Evolutionary conservation across 1,139 yeast genomes (phyloP), one percentile per base, ranked within the genome.

Genomic region (Meyerozyma guilliermondii): DNA sequence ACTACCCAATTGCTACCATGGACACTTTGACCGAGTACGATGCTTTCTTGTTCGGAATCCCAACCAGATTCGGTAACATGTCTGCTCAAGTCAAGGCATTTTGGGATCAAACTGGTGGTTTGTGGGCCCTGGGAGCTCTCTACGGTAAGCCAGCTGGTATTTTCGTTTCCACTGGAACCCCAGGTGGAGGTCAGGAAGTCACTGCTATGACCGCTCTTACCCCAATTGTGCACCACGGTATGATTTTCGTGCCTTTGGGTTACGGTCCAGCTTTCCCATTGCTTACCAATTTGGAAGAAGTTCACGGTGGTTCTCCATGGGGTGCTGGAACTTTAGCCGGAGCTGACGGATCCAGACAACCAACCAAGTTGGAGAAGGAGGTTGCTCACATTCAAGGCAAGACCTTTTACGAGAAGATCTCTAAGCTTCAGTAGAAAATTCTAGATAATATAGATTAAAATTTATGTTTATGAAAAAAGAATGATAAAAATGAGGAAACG

Each of bases 311-410:
- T 51, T 81, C 92, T 43, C 79, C 95, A 45, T 87, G 92, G 89
- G 95, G 95, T 67, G 88, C 95, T 41, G 95, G 95, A 58, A 70
- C 88, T 45, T 74, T 75, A 54, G 91, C 95, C 31, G 91, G 82
- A 53, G 74, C 76, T 45, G 92, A 84, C 55, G 95, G 95, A 53
- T 80, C 88, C 16, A 81, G 95, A 75, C 73, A 71, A 59, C 87
- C 92, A 45, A 55, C 78, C 46, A 77, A 71, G 42, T 68, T 83
- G 49, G 95, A 87, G 69, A 67, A 78, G 58, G 76, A 77, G 52
- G 56, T 86, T 52, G 91, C 83, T 40, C 52, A 55, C 41, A 68
- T 66, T 53, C 94, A 85, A 68, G 94, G 92, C 61, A 66, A 71
- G 54, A 59, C 71, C 47, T 84, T 83, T 71, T 78, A 71, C 65